These are phyloP conservation scores for Podospora sp. DNA, from an alignment of 495 filamentous ascomycete genomes.

Conservation along the genomic window DNA sequence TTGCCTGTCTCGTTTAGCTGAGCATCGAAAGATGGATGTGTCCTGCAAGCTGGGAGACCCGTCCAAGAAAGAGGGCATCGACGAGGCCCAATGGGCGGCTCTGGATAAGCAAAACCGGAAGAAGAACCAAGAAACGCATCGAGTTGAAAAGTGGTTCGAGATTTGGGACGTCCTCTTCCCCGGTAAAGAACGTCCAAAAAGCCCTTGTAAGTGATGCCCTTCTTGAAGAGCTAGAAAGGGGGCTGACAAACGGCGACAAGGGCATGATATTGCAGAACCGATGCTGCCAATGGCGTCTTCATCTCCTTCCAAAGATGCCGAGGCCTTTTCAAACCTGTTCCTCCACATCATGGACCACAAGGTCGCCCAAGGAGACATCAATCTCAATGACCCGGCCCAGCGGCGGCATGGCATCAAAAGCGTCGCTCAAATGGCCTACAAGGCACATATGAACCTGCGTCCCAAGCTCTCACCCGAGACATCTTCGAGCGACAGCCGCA, in stretches of 20 bases:
- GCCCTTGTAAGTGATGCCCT: conserved; percentile 25
- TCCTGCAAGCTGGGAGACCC: conserved; percentile 25
- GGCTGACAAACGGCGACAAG: conserved; percentile 19
- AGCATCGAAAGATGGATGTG: conserved; percentile 27
- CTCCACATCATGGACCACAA: conserved; percentile 33
- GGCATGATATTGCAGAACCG: conserved; percentile 26
- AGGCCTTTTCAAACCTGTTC: conserved; percentile 32
- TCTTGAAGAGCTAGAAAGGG: not conserved
- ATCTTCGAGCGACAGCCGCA: conserved; percentile 25
- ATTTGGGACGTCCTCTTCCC: conserved; percentile 35
- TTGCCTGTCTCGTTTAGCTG: conserved; percentile 25
- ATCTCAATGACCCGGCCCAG: conserved; percentile 16
- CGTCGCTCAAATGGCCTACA: conserved; percentile 28
- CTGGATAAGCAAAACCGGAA: conserved; percentile 32
- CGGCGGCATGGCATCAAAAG: conserved; percentile 25
- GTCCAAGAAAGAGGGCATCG: conserved; percentile 30
- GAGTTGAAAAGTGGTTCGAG: conserved; percentile 36
- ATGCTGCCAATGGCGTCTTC: conserved; percentile 8
- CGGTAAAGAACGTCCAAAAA: conserved; percentile 24
- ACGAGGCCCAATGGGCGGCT: conserved; percentile 33
- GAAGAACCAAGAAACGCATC: conserved; percentile 32
- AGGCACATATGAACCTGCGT: conserved; percentile 26
- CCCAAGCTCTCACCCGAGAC: conserved; percentile 24
- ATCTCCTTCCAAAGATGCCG: conserved; percentile 23
- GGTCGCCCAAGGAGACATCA: conserved; percentile 29